Conservation (phyloP, 2,329 filamentous ascomycete genomes). For the Grosmannia clavigera region DNA sequence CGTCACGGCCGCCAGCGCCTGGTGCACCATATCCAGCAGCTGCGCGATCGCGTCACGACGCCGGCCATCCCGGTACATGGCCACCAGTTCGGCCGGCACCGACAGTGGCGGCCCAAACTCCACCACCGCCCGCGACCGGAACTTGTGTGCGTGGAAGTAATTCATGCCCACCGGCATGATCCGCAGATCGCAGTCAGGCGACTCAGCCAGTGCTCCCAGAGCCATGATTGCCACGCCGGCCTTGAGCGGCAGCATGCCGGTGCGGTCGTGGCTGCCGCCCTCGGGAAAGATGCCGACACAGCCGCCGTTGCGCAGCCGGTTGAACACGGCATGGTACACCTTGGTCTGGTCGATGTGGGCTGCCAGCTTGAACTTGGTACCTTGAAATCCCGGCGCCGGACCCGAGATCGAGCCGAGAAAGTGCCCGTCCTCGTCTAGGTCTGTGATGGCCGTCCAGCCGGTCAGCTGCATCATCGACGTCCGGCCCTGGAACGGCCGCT, state of each 20-base stretch:
- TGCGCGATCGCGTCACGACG: constrained; percentile 77
- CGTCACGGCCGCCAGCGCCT: constrained; percentile 75
- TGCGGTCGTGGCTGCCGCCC: constrained; percentile 89
- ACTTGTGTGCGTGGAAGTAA: constrained; percentile 98
- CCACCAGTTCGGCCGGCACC: constrained; percentile 67
- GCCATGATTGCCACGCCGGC: constrained; percentile 98
- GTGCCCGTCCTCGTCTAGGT: constrained; percentile 54
- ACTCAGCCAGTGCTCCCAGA: constrained; percentile 72
- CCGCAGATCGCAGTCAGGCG: constrained; percentile 78
- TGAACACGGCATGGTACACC: constrained; percentile 89
- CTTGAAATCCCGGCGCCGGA: constrained; percentile 51
- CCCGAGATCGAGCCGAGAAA: constrained; percentile 45
- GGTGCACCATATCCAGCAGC: constrained; percentile 75
- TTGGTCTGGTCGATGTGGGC: constrained; percentile 89
- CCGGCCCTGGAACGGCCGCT: constrained; percentile 73
- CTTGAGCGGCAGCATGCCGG: constrained; percentile 83
- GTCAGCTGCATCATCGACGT: constrained; percentile 71
- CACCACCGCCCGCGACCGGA: constrained; percentile 86
- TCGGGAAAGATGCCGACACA: constrained; percentile 97
- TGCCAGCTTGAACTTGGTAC: constrained; percentile 74
- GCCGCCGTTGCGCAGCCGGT: constrained; percentile 65
- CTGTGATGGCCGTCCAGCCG: constrained; percentile 41
- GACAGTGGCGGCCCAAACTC: constrained; percentile 89
- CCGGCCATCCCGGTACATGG: constrained; percentile 73
- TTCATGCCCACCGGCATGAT: constrained; percentile 99